A percentile compares a stretch with the other conserved stretches of the same genome.
phyloP scores from a whole-genome alignment of 2,329 filamentous ascomycete genomes.

The Alternaria triticimaculans region DNA sequence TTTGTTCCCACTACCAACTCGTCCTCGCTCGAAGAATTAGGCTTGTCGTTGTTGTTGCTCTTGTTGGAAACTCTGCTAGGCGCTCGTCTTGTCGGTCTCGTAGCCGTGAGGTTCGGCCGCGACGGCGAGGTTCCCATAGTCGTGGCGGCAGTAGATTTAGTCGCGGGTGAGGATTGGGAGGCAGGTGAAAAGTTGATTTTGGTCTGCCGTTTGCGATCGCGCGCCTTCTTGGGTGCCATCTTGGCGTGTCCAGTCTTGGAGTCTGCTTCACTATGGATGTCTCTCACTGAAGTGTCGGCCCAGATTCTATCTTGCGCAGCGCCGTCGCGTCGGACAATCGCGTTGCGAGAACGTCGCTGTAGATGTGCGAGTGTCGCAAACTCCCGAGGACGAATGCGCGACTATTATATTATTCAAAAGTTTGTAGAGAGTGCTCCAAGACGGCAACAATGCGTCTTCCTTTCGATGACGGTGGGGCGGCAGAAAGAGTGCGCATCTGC shows the following conservation, averaged over 20 bases:
- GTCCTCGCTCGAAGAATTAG: constrained; percentile 34
- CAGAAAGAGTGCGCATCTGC: constrained; percentile 5
- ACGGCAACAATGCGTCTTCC: background rate
- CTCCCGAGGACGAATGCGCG: background rate
- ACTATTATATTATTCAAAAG: background rate
- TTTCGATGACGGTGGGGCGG: constrained; percentile 8
- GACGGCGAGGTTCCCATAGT: constrained; percentile 11
- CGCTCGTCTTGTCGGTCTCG: constrained; percentile 26
- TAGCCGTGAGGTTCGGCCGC: constrained; percentile 10
- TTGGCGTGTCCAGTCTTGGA: background rate
- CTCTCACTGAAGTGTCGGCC: constrained; percentile 2
- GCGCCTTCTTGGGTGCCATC: constrained; percentile 35
- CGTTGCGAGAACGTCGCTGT: background rate
- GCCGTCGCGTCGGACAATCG: constrained; percentile 8
- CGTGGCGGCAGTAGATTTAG: constrained; percentile 1
- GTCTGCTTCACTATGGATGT: background rate
- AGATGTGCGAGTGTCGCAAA: background rate
- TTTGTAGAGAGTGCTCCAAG: background rate
- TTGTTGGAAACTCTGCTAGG: constrained; percentile 19
- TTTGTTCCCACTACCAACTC: constrained; percentile 25
- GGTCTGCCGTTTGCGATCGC: constrained; percentile 47
- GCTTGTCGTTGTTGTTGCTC: background rate
- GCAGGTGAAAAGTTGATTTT: constrained; percentile 54
- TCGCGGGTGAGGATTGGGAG: constrained; percentile 49
- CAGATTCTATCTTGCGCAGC: background rate